Percentiles rank a stretch among this genome's conserved stretches.
These are phyloP conservation scores for Agaricales sp. DNA, from an alignment of 1,284 basidiomycete species.

Conservation along the genomic window DNA sequence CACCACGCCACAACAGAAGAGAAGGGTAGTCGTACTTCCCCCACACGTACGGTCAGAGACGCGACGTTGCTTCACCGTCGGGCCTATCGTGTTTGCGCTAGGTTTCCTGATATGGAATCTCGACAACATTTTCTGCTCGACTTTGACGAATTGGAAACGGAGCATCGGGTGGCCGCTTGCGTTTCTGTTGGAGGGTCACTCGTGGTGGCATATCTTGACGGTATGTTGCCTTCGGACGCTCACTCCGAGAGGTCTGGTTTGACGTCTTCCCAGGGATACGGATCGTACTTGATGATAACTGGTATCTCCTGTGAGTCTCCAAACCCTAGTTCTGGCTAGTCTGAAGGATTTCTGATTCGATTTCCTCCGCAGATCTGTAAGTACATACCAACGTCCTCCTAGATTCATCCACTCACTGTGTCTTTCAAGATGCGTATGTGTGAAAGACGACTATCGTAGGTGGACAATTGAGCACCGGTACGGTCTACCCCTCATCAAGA, in stretches of 20 bases:
- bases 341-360: constrained; percentile 5
- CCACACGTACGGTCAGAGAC: background rate
- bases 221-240: constrained; percentile 27
- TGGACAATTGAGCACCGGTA: constrained; percentile 29
- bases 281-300: constrained; percentile 50
- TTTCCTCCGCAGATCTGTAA: constrained; percentile 36
- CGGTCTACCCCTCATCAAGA: constrained; percentile 31
- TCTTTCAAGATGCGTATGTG: constrained; percentile 36
- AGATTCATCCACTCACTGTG: no score
- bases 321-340: no score
- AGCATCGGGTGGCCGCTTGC: constrained; percentile 50
- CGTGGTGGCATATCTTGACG: constrained; percentile 1
- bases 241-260: constrained; percentile 4
- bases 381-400: no score
- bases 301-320: constrained; percentile 49
- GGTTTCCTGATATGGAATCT: constrained; percentile 63
- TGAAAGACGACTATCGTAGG: constrained; percentile 46
- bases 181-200: constrained; percentile 41
- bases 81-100: constrained; percentile 14
- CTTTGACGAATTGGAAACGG: constrained; percentile 43
- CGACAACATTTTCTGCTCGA: constrained; percentile 57
- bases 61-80: background rate
- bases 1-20: background rate
- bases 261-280: constrained; percentile 30
- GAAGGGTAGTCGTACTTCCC: background rate